Conservation (phyloP, 306 rosid genomes). For the Acacia crassicarpa region DNA sequence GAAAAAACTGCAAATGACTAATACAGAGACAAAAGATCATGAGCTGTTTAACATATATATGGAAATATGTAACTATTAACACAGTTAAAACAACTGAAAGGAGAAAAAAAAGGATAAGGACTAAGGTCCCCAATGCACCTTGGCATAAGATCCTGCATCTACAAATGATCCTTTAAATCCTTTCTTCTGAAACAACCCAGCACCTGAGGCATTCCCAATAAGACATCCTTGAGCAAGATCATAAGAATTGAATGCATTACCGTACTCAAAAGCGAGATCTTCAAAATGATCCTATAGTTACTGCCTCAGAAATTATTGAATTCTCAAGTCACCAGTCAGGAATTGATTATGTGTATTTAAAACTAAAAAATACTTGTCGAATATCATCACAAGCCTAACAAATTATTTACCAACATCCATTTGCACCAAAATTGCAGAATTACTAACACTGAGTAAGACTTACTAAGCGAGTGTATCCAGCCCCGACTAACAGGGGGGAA, state of each 20-base stretch:
- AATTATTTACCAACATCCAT: neutral
- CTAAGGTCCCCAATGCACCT: conserved; percentile 1
- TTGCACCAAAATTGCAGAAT: neutral
- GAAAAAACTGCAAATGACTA: conserved; percentile 78
- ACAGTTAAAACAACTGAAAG: neutral
- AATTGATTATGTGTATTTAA: neutral
- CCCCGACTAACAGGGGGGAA: neutral
- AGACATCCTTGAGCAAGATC: conserved; percentile 26
- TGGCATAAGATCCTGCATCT: conserved; percentile 57
- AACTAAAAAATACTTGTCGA: neutral
- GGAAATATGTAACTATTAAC: neutral
- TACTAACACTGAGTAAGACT: neutral
- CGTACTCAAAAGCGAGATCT: conserved; percentile 7
- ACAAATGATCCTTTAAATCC: conserved; percentile 92
- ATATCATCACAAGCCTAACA: neutral
- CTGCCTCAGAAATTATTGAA: neutral
- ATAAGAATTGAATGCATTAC: neutral
- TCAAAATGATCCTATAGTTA: neutral
- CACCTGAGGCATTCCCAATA: conserved; percentile 54
- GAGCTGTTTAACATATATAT: neutral
- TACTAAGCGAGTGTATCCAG: neutral
- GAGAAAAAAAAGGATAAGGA: neutral
- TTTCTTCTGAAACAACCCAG: conserved; percentile 83
- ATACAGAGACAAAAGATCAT: conserved; percentile 1
- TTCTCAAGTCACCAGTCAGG: neutral